phyloP scores from a whole-genome alignment of 768 basidiomycete species.

The Gloeostereum incarnatum region DNA sequence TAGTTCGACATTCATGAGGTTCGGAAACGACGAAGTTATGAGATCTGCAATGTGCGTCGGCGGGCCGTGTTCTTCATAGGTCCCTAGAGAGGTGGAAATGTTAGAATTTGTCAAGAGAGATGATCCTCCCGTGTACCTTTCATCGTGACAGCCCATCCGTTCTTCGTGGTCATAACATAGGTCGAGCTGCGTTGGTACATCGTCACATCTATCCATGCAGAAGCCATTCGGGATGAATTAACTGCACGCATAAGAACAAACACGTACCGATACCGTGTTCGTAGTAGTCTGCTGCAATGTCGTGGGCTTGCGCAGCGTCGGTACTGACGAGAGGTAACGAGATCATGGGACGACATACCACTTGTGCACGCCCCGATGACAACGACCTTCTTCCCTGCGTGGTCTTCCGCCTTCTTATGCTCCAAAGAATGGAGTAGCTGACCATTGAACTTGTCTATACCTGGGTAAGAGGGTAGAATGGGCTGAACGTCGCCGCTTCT shows the following conservation, averaged over 20 bases:
- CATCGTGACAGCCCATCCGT: conserved; percentile 21
- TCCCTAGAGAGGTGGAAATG: conserved; percentile 15
- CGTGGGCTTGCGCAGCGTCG: conserved; percentile 38
- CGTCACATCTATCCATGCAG: conserved; percentile 32
- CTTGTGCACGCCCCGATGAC: conserved; percentile 54
- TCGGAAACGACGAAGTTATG: conserved; percentile 38
- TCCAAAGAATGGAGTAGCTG: conserved; percentile 39
- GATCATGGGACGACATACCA: not conserved
- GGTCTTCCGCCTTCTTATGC: conserved; percentile 37
- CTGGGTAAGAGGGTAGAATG: not conserved
- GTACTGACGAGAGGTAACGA: not conserved
- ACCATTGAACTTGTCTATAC: conserved; percentile 36
- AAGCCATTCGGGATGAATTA: not conserved
- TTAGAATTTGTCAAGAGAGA: not conserved
- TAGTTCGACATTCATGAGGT: conserved; percentile 21
- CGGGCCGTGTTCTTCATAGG: conserved; percentile 35
- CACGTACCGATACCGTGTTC: conserved; percentile 34
- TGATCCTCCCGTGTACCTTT: conserved; percentile 12
- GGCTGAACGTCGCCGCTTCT: not conserved
- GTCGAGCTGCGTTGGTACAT: conserved; percentile 49
- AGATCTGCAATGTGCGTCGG: conserved; percentile 47
- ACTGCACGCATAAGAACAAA: not conserved
- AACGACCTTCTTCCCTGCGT: conserved; percentile 53
- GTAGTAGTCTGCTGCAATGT: conserved; percentile 37
- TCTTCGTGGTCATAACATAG: conserved; percentile 32